These are phyloP conservation scores for Aureobasidium namibiae DNA, from an alignment of 2,329 filamentous ascomycete genomes.

Conservation along the genomic window DNA sequence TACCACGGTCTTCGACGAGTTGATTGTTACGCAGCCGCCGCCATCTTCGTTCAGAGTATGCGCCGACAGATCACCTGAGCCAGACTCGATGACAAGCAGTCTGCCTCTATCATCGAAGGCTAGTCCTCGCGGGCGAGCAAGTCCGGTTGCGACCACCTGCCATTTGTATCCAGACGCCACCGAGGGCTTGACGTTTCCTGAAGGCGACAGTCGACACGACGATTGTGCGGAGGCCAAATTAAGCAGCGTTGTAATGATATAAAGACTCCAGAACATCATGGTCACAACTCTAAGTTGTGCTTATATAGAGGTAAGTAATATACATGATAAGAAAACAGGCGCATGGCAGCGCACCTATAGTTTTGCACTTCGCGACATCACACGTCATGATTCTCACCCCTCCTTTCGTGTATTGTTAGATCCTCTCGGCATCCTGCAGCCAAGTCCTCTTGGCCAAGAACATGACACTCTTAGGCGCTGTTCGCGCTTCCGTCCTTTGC, in stretches of 20 bases:
- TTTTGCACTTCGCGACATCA: no score
- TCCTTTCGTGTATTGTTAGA: no score
- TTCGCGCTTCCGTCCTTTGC: no score
- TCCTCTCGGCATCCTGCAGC: no score
- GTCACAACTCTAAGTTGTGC: no score
- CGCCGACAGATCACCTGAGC: conserved; percentile 27
- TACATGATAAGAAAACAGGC: no score
- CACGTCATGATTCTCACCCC: no score
- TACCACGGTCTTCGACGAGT: neutral
- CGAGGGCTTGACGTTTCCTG: conserved; percentile 23
- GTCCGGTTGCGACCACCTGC: conserved; percentile 38
- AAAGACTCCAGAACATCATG: no score
- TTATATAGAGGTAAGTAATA: no score
- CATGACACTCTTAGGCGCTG: no score
- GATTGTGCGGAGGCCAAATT: neutral
- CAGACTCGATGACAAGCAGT: conserved; percentile 40
- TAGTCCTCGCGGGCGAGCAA: conserved; percentile 39
- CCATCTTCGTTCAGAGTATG: conserved; percentile 25
- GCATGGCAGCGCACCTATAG: no score
- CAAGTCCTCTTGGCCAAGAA: no score
- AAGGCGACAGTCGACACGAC: neutral
- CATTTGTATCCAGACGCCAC: conserved; percentile 35
- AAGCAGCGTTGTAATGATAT: neutral
- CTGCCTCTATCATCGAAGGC: conserved; percentile 40
- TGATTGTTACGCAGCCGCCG: conserved; percentile 11